Percentiles rank a stretch among this genome's conserved stretches.
phyloP scores from a whole-genome alignment of 108 stramenopile species.

The Cyclotella distinguenda region DNA sequence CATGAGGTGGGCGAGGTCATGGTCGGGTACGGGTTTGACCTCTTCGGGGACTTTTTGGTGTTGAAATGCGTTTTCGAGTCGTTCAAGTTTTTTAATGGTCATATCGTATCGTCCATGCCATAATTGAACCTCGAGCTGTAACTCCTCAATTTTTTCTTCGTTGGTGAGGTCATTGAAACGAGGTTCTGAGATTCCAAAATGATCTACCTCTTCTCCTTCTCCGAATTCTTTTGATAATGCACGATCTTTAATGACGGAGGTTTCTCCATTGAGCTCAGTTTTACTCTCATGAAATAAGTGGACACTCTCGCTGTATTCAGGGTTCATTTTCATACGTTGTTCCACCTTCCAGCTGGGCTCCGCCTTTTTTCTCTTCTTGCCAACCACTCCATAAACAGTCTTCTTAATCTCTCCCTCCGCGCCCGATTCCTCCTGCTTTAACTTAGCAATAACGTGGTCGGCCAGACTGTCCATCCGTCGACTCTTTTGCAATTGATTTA shows the following conservation, averaged over 20 bases:
- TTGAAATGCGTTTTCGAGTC: neutral
- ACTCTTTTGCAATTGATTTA: slow-evolving; percentile 26
- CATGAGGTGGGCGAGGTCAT: slow-evolving; percentile 18
- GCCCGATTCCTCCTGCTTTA: neutral
- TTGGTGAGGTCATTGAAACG: slow-evolving; percentile 7
- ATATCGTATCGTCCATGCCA: slow-evolving; percentile 30
- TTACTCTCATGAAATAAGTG: neutral
- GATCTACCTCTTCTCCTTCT: neutral
- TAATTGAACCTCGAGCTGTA: slow-evolving; percentile 11
- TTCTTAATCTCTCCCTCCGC: too few species aligned
- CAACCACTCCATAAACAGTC: neutral
- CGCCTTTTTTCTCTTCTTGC: neutral
- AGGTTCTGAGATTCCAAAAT: neutral
- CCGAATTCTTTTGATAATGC: too few species aligned
- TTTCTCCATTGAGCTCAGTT: neutral
- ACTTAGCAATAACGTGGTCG: slow-evolving; percentile 7
- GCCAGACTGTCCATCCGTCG: slow-evolving; percentile 6
- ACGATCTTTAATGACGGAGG: neutral
- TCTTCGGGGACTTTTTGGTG: neutral
- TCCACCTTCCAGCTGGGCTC: slow-evolving; percentile 1
- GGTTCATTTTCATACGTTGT: neutral
- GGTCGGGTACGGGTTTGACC: neutral
- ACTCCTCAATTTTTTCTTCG: slow-evolving; percentile 21
- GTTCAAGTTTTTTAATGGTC: slow-evolving; percentile 13
- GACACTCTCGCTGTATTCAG: neutral